Evolutionary conservation across 805 yeast species (phyloP).

Genomic region (Candida taoyuanica): DNA sequence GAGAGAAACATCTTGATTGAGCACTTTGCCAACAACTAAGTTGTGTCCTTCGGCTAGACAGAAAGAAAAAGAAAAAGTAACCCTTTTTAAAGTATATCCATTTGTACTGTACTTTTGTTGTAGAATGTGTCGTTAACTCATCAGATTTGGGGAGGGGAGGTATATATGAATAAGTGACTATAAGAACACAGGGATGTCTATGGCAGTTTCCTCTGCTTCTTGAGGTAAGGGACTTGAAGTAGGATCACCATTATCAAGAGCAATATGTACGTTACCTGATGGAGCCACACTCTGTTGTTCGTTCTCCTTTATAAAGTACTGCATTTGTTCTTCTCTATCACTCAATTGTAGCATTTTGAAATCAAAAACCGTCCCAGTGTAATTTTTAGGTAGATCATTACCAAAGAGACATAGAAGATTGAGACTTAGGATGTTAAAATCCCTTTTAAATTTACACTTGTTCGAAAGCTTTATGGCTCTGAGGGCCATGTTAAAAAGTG

Average conservation of each 20-base stretch:
- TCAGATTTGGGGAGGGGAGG: too few species aligned
- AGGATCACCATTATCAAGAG: too few species aligned
- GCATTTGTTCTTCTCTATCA: slow-evolving; percentile 14
- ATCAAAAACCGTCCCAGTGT: slow-evolving; percentile 39
- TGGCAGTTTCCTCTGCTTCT: too few species aligned
- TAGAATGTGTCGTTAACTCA: too few species aligned
- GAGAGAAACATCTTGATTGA: slow-evolving; percentile 95
- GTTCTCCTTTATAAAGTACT: slow-evolving; percentile 5
- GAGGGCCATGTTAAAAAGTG: slow-evolving; percentile 41
- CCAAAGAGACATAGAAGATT: slow-evolving; percentile 38
- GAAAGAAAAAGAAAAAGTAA: too few species aligned
- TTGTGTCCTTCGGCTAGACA: slow-evolving; percentile 33
- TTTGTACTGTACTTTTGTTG: too few species aligned
- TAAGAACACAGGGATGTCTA: too few species aligned
- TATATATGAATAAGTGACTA: too few species aligned
- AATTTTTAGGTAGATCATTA: slow-evolving; percentile 30
- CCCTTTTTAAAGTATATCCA: too few species aligned
- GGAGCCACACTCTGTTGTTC: neutral
- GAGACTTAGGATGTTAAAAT: slow-evolving; percentile 38
- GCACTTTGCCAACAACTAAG: slow-evolving; percentile 90
- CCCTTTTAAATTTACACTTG: slow-evolving; percentile 51
- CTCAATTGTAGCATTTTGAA: slow-evolving; percentile 30
- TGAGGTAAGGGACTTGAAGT: too few species aligned
- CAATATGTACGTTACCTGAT: neutral
- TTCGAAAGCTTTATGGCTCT: slow-evolving; percentile 47